Conservation (phyloP, 2,329 filamentous ascomycete species). For the Hymenoscyphus fructigenus region DNA sequence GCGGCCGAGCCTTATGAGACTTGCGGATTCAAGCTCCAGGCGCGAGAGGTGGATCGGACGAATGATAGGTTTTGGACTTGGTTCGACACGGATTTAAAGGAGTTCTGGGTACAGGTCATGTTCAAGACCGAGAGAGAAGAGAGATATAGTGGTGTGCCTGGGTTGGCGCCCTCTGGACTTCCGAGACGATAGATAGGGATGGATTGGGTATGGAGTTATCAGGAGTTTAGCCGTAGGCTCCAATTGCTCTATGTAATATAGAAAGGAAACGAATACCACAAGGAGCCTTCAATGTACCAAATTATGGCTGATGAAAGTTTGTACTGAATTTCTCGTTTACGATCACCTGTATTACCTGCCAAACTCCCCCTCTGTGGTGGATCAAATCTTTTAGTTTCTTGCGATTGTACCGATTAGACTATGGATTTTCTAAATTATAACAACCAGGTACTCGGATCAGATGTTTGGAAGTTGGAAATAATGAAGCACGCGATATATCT, state of each 20-base stretch:
- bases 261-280: neutral
- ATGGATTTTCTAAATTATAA: neutral
- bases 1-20: constrained; percentile 98
- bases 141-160: constrained; percentile 69
- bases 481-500: no score
- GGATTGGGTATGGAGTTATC: constrained; percentile 1
- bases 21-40: constrained; percentile 93
- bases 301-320: neutral
- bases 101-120: constrained; percentile 97
- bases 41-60: constrained; percentile 84
- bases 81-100: constrained; percentile 93
- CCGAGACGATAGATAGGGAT: constrained; percentile 24
- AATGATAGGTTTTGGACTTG: constrained; percentile 89
- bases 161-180: constrained; percentile 44
- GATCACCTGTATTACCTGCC: no score
- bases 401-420: no score
- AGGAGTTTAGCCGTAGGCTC: neutral
- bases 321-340: no score
- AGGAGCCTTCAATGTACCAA: neutral
- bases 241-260: neutral
- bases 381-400: no score
- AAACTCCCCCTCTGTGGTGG: no score
- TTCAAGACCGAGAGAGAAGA: constrained; percentile 99
- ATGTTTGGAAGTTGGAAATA: neutral
- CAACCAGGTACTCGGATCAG: neutral